Percentiles rank a stretch among this genome's conserved stretches.
phyloP scores from a whole-genome alignment of 2,329 filamentous ascomycete genomes.

The Alternaria solani region DNA sequence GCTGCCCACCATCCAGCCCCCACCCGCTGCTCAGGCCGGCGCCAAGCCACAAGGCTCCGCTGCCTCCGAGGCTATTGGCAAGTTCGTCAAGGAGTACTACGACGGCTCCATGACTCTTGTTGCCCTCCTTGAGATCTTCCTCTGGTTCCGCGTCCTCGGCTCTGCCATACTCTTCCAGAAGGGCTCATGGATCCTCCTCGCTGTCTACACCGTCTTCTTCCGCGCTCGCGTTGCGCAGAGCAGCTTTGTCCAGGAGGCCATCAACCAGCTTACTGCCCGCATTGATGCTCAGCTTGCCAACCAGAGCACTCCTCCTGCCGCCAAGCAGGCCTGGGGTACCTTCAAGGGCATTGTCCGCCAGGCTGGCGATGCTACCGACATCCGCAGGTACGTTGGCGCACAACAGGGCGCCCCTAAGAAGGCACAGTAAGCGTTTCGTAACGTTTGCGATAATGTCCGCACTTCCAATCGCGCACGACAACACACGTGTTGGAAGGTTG shows the following conservation, averaged over 20 bases:
- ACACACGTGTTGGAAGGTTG: constrained; percentile 20
- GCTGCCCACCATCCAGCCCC: constrained; percentile 83
- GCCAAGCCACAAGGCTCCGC: constrained; percentile 67
- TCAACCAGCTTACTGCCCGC: constrained; percentile 74
- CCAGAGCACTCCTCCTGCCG: constrained; percentile 83
- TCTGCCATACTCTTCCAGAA: constrained; percentile 87
- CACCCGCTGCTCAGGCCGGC: constrained; percentile 60
- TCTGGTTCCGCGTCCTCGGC: constrained; percentile 84
- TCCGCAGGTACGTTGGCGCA: constrained; percentile 74
- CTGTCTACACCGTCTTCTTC: constrained; percentile 89
- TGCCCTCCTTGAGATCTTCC: constrained; percentile 82
- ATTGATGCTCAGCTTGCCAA: constrained; percentile 84
- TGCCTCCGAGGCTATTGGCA: constrained; percentile 82
- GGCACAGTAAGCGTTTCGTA: constrained; percentile 55
- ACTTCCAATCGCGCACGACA: constrained; percentile 24
- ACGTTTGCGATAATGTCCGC: constrained; percentile 21
- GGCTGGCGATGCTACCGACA: constrained; percentile 80
- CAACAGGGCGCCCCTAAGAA: constrained; percentile 67
- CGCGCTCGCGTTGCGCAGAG: constrained; percentile 90
- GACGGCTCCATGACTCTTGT: constrained; percentile 95
- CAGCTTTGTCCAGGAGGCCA: constrained; percentile 86
- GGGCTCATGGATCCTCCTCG: constrained; percentile 87
- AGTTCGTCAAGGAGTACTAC: constrained; percentile 98
- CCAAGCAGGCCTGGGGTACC: constrained; percentile 79
- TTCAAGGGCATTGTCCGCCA: constrained; percentile 77